A percentile compares a stretch with the other conserved stretches of the same genome.
Evolutionary conservation across 371 early-diverging fungal species (phyloP).

Genomic region (Lichtheimia corymbifera): DNA sequence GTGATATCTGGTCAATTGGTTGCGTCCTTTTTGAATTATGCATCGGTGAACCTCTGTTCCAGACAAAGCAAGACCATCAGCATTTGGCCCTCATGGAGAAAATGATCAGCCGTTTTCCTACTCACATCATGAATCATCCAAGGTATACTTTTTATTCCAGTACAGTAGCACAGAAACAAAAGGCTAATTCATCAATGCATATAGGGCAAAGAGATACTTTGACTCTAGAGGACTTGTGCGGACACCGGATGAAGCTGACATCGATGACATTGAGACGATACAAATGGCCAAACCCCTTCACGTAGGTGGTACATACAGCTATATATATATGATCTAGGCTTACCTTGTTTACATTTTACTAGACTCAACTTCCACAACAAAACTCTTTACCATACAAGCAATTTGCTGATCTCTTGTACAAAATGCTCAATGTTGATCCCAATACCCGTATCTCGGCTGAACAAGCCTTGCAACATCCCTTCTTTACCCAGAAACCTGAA

Average conservation of each 20-base stretch:
- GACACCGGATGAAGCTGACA: too few species aligned
- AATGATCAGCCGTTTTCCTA: constrained; percentile 59
- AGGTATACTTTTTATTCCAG: background rate
- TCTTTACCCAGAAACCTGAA: constrained; percentile 46
- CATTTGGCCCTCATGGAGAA: constrained; percentile 77
- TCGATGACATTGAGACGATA: too few species aligned
- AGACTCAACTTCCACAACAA: constrained; percentile 17
- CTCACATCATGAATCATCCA: constrained; percentile 36
- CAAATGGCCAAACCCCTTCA: constrained; percentile 3
- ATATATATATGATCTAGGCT: background rate
- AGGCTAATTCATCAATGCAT: too few species aligned
- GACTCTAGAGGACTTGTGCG: background rate
- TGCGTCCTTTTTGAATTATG: constrained; percentile 94
- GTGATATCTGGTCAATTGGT: constrained; percentile 97
- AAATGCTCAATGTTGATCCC: constrained; percentile 85
- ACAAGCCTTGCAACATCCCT: constrained; percentile 77
- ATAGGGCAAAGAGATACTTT: constrained; percentile 1
- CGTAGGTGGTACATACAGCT: background rate
- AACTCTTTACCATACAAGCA: constrained; percentile 8
- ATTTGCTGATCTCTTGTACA: constrained; percentile 65
- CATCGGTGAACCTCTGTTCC: constrained; percentile 95
- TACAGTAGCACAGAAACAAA: too few species aligned
- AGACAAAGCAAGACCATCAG: constrained; percentile 85
- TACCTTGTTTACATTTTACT: constrained; percentile 1
- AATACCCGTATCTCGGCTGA: constrained; percentile 76